Conservation (phyloP, 495 filamentous ascomycete species). For the Tuber brumale region DNA sequence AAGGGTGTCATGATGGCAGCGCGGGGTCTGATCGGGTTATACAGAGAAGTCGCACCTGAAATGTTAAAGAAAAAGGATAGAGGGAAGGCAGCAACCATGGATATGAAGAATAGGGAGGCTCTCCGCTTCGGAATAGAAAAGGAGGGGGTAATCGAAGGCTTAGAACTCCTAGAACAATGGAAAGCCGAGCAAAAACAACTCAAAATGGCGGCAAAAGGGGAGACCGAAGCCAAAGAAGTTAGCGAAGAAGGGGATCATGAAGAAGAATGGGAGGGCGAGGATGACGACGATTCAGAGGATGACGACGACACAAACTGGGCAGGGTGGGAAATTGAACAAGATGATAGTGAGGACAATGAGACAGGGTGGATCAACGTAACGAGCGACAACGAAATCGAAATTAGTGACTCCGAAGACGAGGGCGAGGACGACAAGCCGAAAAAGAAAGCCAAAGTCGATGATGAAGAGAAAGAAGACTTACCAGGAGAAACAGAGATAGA, state of each 20-base stretch:
- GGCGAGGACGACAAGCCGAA: conserved; percentile 53
- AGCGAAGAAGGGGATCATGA: conserved; percentile 54
- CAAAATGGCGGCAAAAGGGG: conserved; percentile 60
- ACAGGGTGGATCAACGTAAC: conserved; percentile 86
- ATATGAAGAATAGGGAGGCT: conserved; percentile 53
- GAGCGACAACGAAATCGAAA: conserved; percentile 70
- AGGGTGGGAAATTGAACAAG: conserved; percentile 80
- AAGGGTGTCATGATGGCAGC: conserved; percentile 98
- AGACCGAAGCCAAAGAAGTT: conserved; percentile 52
- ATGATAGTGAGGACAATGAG: conserved; percentile 66
- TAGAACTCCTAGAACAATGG: conserved; percentile 86
- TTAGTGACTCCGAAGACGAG: conserved; percentile 65
- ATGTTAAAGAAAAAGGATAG: conserved; percentile 85
- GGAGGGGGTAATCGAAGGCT: conserved; percentile 76
- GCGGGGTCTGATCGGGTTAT: conserved; percentile 80
- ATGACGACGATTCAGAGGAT: conserved; percentile 50
- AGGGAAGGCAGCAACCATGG: conserved; percentile 87
- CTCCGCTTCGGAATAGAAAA: conserved; percentile 72
- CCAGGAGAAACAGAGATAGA: background rate
- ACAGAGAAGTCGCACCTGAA: conserved; percentile 79
- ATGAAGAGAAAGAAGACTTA: conserved; percentile 40
- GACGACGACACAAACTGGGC: conserved; percentile 62
- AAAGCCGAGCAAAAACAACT: conserved; percentile 79
- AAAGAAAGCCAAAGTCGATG: conserved; percentile 53
- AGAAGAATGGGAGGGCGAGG: conserved; percentile 47